Evolutionary conservation across 768 basidiomycete genomes (phyloP).

Genomic region (Pulveroboletus ravenelii): DNA sequence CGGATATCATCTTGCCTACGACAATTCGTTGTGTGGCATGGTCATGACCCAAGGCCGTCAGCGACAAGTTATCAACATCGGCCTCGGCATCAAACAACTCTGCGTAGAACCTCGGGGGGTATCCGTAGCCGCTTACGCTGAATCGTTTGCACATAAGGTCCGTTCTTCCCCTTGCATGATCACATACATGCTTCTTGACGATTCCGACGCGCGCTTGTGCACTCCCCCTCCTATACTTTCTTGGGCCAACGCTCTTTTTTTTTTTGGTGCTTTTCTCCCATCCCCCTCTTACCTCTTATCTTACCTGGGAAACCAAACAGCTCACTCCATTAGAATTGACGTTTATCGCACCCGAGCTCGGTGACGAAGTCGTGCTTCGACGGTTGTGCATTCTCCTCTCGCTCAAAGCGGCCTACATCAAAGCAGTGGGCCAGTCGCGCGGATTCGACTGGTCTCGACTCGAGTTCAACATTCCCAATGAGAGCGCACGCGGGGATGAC

Average conservation of each 20-base stretch:
- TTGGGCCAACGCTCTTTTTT: no score
- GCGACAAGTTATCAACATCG: constrained; percentile 75
- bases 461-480: constrained; percentile 70
- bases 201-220: background rate
- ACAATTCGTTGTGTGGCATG: constrained; percentile 74
- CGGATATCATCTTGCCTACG: constrained; percentile 69
- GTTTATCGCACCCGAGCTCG: constrained; percentile 46
- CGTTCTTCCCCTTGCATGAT: constrained; percentile 12
- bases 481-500: constrained; percentile 62
- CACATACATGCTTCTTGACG: background rate
- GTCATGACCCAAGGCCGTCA: constrained; percentile 77
- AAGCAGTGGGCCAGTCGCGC: constrained; percentile 74
- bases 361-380: constrained; percentile 64
- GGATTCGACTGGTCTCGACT: constrained; percentile 81
- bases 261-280: background rate
- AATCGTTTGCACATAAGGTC: constrained; percentile 75
- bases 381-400: constrained; percentile 74
- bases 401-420: constrained; percentile 77
- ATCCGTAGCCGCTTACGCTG: constrained; percentile 58
- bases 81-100: constrained; percentile 71
- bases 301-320: constrained; percentile 19
- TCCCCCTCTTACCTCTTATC: no score
- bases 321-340: constrained; percentile 48
- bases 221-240: background rate
- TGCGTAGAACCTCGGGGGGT: constrained; percentile 57